Evolutionary conservation across 2,329 filamentous ascomycete species (phyloP).

Genomic region (Beauveria sp.): DNA sequence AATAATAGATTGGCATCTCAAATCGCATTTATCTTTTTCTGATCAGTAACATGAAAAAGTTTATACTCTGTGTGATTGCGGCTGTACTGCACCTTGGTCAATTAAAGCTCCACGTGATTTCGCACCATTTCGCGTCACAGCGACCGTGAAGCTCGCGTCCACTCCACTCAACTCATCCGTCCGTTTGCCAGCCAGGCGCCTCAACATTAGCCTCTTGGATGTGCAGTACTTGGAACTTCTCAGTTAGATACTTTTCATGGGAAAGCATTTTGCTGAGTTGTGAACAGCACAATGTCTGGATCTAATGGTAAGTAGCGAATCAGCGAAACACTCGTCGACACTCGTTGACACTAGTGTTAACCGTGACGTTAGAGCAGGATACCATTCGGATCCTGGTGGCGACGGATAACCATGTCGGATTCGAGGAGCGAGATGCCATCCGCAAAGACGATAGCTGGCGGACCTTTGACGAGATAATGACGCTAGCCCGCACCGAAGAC

Average conservation of each 20-base stretch:
- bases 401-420: constrained; percentile 97
- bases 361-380: constrained; percentile 47
- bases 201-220: neutral
- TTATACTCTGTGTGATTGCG: neutral
- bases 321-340: neutral
- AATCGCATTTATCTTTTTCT: neutral
- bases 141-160: constrained; percentile 1
- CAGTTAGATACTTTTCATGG: neutral
- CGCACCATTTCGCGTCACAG: constrained; percentile 10
- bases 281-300: neutral
- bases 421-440: constrained; percentile 84
- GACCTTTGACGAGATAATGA: constrained; percentile 93
- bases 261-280: neutral
- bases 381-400: constrained; percentile 91
- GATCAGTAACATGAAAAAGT: neutral
- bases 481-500: constrained; percentile 74
- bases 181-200: neutral
- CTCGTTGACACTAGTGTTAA: neutral
- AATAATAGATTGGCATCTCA: neutral
- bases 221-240: neutral
- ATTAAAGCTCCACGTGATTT: constrained; percentile 11
- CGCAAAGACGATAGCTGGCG: constrained; percentile 97
- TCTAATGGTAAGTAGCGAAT: neutral
- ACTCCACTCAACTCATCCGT: neutral
- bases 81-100: neutral